Evolutionary conservation across 257 asterid species (phyloP).

Genomic region (Jaltomata sinuosa): DNA sequence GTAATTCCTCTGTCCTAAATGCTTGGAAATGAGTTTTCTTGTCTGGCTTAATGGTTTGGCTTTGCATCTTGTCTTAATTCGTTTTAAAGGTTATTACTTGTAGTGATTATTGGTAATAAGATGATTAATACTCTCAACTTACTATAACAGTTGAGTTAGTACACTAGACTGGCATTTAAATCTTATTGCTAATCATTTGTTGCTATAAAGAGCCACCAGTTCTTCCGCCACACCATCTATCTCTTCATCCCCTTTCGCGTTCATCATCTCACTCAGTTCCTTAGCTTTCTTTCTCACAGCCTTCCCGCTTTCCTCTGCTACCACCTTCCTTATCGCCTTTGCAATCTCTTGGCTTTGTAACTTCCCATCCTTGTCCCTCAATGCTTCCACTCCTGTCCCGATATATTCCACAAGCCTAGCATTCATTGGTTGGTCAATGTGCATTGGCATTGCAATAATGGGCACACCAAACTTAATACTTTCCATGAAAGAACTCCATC

Average conservation of each 20-base stretch:
- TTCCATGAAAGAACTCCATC: neutral
- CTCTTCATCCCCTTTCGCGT: conserved; percentile 23
- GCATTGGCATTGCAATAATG: neutral
- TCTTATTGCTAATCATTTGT: too few species aligned
- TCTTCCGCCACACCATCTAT: conserved; percentile 27
- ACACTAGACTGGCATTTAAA: too few species aligned
- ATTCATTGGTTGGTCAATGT: neutral
- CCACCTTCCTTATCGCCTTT: neutral
- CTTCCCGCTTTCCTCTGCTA: conserved; percentile 17
- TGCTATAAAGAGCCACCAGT: conserved; percentile 13
- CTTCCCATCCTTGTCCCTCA: too few species aligned
- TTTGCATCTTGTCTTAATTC: neutral
- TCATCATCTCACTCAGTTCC: conserved; percentile 18
- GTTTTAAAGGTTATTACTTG: neutral
- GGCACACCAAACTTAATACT: neutral
- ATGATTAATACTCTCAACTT: too few species aligned
- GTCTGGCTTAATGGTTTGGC: neutral
- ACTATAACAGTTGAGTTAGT: too few species aligned
- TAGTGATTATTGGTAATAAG: too few species aligned
- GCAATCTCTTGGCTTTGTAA: neutral
- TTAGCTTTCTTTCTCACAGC: conserved; percentile 10
- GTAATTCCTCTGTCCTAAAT: neutral
- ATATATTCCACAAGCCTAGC: too few species aligned
- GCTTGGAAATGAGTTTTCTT: neutral
- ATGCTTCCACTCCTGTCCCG: too few species aligned